Evolutionary conservation across 441 rosid genomes (phyloP).

Genomic region (Populus hybrid): DNA sequence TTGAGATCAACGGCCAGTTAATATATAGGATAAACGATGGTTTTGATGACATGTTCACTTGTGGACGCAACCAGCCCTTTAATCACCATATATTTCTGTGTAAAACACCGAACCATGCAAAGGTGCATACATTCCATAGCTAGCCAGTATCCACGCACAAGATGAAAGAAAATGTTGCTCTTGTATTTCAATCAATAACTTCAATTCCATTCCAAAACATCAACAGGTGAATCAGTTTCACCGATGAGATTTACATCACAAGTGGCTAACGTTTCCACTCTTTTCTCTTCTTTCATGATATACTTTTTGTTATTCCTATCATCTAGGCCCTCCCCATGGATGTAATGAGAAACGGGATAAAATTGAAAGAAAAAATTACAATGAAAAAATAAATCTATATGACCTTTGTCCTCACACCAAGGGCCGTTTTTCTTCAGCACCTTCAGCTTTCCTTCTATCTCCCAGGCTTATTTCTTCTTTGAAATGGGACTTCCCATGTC

Average conservation of each 20-base stretch:
- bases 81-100: background rate
- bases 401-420: conserved; percentile 33
- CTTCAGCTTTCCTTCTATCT: conserved; percentile 16
- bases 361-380: background rate
- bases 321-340: background rate
- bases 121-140: background rate
- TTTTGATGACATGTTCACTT: background rate
- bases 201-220: too few relatives aligned
- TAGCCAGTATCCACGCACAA: too few relatives aligned
- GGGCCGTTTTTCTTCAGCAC: conserved; percentile 49
- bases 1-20: background rate
- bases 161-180: too few relatives aligned
- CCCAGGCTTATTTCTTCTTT: conserved; percentile 20
- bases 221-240: background rate
- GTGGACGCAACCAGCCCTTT: background rate
- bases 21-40: background rate
- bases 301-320: background rate
- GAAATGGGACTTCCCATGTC: conserved; percentile 23
- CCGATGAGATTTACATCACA: background rate
- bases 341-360: background rate
- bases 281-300: background rate
- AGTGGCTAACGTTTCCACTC: background rate
- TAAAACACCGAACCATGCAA: background rate
- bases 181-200: too few relatives aligned
- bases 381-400: background rate